These are phyloP conservation scores for Lepiota venenata DNA, from an alignment of 768 basidiomycete genomes.

Conservation along the genomic window DNA sequence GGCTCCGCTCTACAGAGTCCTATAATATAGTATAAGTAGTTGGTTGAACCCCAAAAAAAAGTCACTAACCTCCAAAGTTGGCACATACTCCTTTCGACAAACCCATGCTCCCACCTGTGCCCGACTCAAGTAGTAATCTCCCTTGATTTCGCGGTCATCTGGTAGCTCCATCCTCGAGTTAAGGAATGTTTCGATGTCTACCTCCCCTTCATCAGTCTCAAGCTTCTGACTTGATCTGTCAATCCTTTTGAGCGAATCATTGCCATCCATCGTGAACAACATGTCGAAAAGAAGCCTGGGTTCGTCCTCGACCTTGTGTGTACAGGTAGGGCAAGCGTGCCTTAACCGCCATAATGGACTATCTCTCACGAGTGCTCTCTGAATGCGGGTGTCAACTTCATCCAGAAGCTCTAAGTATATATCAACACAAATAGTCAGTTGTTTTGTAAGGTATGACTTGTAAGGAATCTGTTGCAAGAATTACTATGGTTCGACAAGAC, in stretches of 20 bases:
- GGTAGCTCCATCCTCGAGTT: background rate
- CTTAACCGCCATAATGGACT: conserved; percentile 15
- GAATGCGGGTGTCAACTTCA: conserved; percentile 14
- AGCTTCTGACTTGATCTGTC: no score
- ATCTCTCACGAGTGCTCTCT: conserved; percentile 19
- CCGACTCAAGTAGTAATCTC: background rate
- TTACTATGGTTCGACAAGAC: no score
- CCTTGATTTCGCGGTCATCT: background rate
- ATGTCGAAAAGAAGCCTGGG: conserved; percentile 16
- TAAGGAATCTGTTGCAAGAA: no score
- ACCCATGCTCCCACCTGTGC: background rate
- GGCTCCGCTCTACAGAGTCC: conserved; percentile 7
- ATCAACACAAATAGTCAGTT: conserved; percentile 23
- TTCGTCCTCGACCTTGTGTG: conserved; percentile 20
- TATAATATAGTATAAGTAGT: no score
- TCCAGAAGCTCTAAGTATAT: conserved; percentile 18
- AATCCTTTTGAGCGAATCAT: conserved; percentile 22
- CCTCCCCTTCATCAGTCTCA: no score
- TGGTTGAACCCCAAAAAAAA: no score
- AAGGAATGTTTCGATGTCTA: background rate
- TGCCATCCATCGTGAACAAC: conserved; percentile 25
- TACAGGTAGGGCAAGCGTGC: conserved; percentile 15
- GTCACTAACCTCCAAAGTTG: no score
- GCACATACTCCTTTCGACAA: no score
- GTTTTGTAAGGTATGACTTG: no score